Evolutionary conservation across 2,329 filamentous ascomycete genomes (phyloP), one percentile per base, ranked within the genome.

Genomic region (Rutstroemia sp.): DNA sequence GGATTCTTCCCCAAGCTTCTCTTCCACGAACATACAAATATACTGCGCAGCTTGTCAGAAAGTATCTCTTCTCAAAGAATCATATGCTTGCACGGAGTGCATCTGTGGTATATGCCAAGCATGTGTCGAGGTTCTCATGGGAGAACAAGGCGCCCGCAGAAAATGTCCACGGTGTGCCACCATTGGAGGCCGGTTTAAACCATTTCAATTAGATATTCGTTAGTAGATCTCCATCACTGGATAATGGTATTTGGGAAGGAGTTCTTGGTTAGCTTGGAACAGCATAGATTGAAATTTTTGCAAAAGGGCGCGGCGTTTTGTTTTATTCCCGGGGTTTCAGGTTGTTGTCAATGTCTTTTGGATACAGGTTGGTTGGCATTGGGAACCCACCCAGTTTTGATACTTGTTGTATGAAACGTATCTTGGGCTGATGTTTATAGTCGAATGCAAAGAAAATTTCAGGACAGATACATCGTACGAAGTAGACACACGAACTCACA

Each of bases 61-160:
- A 39, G 77, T 91, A 18, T 92, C 87, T 52, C 75, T 86, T 10
- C 75, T 97, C 25, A 86, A 85, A 66, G 88, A 92, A 66, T 94
- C 90, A 37, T 96, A 91, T 68, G 92, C 92, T 21, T 97, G 92
- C 71, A 96, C 92, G 1, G 92, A 96, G 71, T 97, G 94, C 71
- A 95, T 97, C 61, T 95, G 90, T 70, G 92, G 92, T 16, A 80
- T 97, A 50, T 97, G 94, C 71, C 83, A 86, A 61, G 84, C 90
- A 58, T 97, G 92, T 67, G 90, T 96, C 57, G 87, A 91, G 66
- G 83, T 89, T 37, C 77, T 92, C 55, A 85, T 90, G 72, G 82
- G 81, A 64, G 87, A 90, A 69, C 86, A 90, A 69, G 84, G 87
- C 51, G 87, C 87, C 12, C 75, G 87, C 60, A 81, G 86, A 66